Base-by-base conservation (phyloP, 257 asterid species). In the Scutellaria galericulata region DNA sequence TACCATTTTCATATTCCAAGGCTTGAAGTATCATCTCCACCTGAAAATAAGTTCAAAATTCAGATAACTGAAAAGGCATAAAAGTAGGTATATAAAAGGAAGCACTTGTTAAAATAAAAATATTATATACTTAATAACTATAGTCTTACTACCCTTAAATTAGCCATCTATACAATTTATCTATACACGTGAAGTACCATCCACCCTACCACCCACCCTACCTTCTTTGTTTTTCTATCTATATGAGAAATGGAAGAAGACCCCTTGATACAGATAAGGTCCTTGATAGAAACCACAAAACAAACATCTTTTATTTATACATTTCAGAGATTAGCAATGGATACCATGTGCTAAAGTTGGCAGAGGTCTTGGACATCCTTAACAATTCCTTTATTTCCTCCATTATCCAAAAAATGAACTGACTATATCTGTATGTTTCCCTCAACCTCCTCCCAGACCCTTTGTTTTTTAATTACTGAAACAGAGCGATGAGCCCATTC, bases 11-110 rank as follows among this genome's bases (percentile, higher is more conserved):
- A 78, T 94, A 94, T 73, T 94, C 98, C 77, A 87, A 81, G 64
- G 97, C 97, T 79, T 94, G 98, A 82, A 94, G 97, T 82, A 94
- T 94, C 97, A 94, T 94, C 89, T 94, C 98, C 74, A 89, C 95
- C 98, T 94, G 86, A 70, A 77, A 68, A 74, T 35, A 64, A 72
- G 63, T 31, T 41, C 73, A 77, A 72, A 64, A 37, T 46, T 66
- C 47, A 63, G 57, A 72, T 80, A 27, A 63, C 14, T 63, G 65
- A 42, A 56, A 54, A 68, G 51, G 31, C 11, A 40, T 35, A 27
- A 67, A 68, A 54, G 7, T 27, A 41, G 46, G 39, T 7, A 66
- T 35, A 57, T 44, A 22, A 50, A 48, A 4, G 64, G 66, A 69
- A 73, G 50, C 57, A 69, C 61, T 61, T 51, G 10, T 53, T 10